These are phyloP conservation scores for Blastomyces parvus DNA, from an alignment of 2,329 filamentous ascomycete genomes.

Conservation along the genomic window DNA sequence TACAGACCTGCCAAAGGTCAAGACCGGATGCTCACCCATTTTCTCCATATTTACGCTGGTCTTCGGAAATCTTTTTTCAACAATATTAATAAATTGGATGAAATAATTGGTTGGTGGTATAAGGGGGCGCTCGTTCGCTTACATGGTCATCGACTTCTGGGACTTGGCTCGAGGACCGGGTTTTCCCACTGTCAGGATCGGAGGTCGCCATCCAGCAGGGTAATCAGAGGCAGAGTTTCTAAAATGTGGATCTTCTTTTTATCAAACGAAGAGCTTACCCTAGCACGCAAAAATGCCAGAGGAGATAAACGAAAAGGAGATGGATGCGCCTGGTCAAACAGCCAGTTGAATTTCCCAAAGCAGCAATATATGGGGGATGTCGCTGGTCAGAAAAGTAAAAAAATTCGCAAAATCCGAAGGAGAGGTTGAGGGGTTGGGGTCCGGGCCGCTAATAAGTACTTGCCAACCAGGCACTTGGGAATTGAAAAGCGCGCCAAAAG, in stretches of 20 bases:
- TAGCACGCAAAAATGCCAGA: background rate
- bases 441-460: background rate
- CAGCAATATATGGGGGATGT: background rate
- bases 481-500: background rate
- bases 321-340: background rate
- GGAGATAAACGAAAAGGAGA: background rate
- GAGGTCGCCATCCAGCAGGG: background rate
- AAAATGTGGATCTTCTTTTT: background rate
- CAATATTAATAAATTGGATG: background rate
- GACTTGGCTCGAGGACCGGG: background rate
- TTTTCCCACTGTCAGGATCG: background rate
- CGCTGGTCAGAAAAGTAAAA: background rate
- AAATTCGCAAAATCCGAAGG: background rate
- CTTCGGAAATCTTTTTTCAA: background rate
- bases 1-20: background rate
- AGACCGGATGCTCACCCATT: conserved; percentile 1
- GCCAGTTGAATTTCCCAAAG: background rate
- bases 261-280: background rate
- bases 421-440: conserved; percentile 1
- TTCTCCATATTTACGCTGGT: background rate
- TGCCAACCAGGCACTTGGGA: conserved; percentile 3
- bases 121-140: background rate
- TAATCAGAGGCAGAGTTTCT: background rate
- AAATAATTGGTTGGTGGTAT: background rate
- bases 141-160: conserved; percentile 5